A percentile compares a stretch with the other conserved stretches of the same genome.
Evolutionary conservation across 768 basidiomycete genomes (phyloP).

Genomic region (Rhodosporidiobolus sp.): DNA sequence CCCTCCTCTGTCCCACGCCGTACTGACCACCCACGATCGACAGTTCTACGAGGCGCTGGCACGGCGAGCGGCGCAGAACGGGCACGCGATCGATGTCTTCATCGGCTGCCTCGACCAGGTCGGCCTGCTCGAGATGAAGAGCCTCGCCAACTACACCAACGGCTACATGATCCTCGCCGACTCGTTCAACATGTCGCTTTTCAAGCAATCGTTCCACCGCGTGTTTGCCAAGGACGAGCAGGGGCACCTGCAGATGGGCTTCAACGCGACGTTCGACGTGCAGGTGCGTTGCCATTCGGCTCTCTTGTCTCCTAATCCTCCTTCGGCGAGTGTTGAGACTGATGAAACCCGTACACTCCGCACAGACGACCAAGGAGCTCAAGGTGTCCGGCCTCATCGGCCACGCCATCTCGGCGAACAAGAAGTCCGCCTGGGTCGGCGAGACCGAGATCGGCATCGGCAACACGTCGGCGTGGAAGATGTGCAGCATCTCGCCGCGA

Average conservation of each 20-base stretch:
- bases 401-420: slow-evolving; percentile 93
- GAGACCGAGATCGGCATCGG: slow-evolving; percentile 99
- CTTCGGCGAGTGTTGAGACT: too few species aligned
- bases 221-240: slow-evolving; percentile 89
- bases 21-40: not conserved
- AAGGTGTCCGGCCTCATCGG: slow-evolving; percentile 98
- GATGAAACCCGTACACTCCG: not conserved
- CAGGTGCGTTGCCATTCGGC: not conserved
- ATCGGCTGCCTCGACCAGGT: slow-evolving; percentile 98
- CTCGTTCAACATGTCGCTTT: slow-evolving; percentile 94
- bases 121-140: slow-evolving; percentile 95
- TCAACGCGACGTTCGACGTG: slow-evolving; percentile 98
- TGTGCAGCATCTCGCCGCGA: slow-evolving; percentile 81
- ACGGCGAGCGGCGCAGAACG: slow-evolving; percentile 87
- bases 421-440: slow-evolving; percentile 92
- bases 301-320: too few species aligned
- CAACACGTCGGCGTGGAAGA: slow-evolving; percentile 96
- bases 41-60: slow-evolving; percentile 95
- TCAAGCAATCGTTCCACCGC: slow-evolving; percentile 95
- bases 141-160: slow-evolving; percentile 89
- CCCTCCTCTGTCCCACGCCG: not conserved
- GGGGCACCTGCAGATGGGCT: slow-evolving; percentile 91
- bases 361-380: slow-evolving; percentile 93
- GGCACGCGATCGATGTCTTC: slow-evolving; percentile 91
- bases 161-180: slow-evolving; percentile 94